phyloP scores from a whole-genome alignment of 306 rosid species.

The Astragalus glycyphyllos region DNA sequence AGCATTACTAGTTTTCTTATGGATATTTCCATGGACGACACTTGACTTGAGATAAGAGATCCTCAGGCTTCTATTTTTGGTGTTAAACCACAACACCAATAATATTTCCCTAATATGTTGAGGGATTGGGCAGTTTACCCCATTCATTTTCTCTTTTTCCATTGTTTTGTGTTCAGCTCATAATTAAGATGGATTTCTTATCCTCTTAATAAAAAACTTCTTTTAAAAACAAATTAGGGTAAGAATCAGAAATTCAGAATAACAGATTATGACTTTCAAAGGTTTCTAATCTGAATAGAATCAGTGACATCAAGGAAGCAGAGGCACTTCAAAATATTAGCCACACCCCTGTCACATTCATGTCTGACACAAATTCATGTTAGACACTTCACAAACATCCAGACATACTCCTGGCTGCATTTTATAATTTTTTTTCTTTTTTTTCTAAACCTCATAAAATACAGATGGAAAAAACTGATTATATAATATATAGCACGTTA shows the following conservation, averaged over 20 bases:
- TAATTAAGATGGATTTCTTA: too few relatives aligned
- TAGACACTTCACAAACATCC: background rate
- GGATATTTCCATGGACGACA: background rate
- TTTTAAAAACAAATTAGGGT: too few relatives aligned
- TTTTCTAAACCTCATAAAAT: background rate
- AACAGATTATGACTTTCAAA: too few relatives aligned
- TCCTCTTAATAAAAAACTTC: too few relatives aligned
- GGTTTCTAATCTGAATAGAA: too few relatives aligned
- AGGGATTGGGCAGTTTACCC: background rate
- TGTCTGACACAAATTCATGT: background rate
- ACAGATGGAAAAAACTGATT: background rate
- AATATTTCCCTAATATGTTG: background rate
- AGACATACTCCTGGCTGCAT: background rate
- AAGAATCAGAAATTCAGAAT: too few relatives aligned
- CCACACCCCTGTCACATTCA: too few relatives aligned
- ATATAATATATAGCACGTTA: background rate
- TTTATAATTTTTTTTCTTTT: background rate
- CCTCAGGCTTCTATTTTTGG: constrained; percentile 10
- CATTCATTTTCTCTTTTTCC: background rate
- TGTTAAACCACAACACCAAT: background rate
- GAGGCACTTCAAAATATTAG: background rate
- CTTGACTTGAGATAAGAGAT: constrained; percentile 2
- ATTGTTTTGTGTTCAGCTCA: background rate
- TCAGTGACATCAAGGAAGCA: background rate
- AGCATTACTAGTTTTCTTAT: background rate